Base-by-base conservation (phyloP, 805 yeast species). In the Pichia ethanolica region DNA sequence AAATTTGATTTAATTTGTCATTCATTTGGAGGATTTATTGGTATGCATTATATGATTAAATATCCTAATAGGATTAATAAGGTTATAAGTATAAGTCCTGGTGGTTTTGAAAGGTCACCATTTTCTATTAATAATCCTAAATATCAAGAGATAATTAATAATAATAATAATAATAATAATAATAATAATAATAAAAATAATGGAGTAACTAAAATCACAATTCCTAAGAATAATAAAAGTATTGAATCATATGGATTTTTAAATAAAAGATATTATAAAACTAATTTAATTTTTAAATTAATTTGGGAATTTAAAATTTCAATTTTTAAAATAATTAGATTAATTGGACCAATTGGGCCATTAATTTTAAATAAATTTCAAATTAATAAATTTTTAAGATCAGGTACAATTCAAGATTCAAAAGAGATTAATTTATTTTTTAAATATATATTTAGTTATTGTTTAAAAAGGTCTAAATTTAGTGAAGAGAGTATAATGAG, bases 61-160 rank as follows among this genome's bases (percentile, higher is more conserved):
- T 73, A 82, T 57, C 88, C 89, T 0, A 61, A 75, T 0, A 61
- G 71, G 5, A 71, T 87, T 7, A 65, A 72, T 13, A 75, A 76
- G 51, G 65, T 87, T 55, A 70, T 84, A 3, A 67, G 86, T 27
- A 75, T 83, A 4, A 81, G 89, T 11, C 95, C 95, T 0, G 86
- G 84, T 0, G 95, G 95, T 0, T 80, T 86, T 20, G 95, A 87
- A 57, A 70, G 87, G 41, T 79, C 78, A 44, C 75, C 84, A 0
- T 79, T 73, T 59, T 81, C 90, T 0, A 65, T 84, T 3, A 74
- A 73, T 1, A 73, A 74, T 50, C 72, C 75, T 7, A 46, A 49
- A 8, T 56, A 57, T 28, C 44, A 36, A 7, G 32, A 49, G 32
- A 7, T 57, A 8, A n/a, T 39, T 1, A 28, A 42, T 39, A 41